Evolutionary conservation across 1,284 basidiomycete genomes (phyloP).

Genomic region (Fomitopsis pinicola): DNA sequence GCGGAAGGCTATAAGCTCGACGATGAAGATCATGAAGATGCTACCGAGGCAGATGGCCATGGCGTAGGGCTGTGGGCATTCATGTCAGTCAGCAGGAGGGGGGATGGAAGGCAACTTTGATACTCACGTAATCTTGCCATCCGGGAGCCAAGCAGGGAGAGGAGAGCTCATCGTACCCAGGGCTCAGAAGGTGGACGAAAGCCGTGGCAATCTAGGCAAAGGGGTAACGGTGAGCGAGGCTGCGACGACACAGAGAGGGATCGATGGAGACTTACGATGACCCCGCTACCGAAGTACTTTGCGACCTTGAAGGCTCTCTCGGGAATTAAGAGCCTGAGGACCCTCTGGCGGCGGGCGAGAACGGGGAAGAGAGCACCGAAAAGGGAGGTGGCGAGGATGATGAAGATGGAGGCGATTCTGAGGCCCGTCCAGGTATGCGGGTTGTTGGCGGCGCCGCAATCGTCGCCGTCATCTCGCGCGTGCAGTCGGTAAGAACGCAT

Average conservation of each 20-base stretch:
- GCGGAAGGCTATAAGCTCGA: slow-evolving; percentile 83
- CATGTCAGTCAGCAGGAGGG: slow-evolving; percentile 2
- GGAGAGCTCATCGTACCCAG: slow-evolving; percentile 68
- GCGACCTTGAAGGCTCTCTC: slow-evolving; percentile 75
- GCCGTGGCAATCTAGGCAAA: slow-evolving; percentile 77
- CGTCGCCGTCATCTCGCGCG: neutral
- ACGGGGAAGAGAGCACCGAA: slow-evolving; percentile 82
- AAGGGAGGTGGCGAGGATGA: slow-evolving; percentile 73
- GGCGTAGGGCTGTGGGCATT: slow-evolving; percentile 60
- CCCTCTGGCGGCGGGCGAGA: slow-evolving; percentile 56
- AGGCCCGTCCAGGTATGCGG: slow-evolving; percentile 38
- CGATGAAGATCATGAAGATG: slow-evolving; percentile 80
- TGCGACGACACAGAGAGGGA: slow-evolving; percentile 11
- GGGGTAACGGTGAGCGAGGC: neutral
- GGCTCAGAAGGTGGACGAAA: slow-evolving; percentile 82
- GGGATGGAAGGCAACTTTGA: neutral
- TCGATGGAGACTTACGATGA: slow-evolving; percentile 57
- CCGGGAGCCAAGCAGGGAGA: slow-evolving; percentile 68
- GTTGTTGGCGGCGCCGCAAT: slow-evolving; percentile 31
- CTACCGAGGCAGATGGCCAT: slow-evolving; percentile 77
- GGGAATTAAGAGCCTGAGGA: slow-evolving; percentile 51
- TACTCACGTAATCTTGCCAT: slow-evolving; percentile 75
- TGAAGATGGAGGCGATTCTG: slow-evolving; percentile 84
- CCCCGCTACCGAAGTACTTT: slow-evolving; percentile 94
- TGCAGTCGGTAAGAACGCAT: neutral